phyloP scores from a whole-genome alignment of 441 rosid genomes.

The Aquilaria agallochum region DNA sequence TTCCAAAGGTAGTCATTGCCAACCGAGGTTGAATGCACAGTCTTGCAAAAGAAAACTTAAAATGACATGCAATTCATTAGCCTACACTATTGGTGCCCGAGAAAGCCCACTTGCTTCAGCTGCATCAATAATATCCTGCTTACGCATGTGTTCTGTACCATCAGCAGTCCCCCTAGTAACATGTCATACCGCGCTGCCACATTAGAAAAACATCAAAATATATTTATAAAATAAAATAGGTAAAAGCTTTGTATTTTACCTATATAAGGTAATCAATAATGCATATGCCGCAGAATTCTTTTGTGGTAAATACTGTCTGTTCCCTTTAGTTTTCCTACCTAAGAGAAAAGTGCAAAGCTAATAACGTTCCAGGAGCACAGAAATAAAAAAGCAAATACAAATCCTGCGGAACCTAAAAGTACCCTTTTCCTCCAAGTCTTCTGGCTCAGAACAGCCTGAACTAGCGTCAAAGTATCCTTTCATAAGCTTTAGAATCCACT shows the following conservation, averaged over 20 bases:
- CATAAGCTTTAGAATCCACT: slow-evolving; percentile 75
- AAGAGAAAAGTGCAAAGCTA: slow-evolving; percentile 10
- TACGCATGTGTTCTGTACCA: slow-evolving; percentile 74
- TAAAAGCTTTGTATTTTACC: slow-evolving; percentile 32
- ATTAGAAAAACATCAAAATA: slow-evolving; percentile 6
- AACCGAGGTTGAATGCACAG: not conserved
- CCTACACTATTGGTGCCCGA: slow-evolving; percentile 63
- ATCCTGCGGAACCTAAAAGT: slow-evolving; percentile 6
- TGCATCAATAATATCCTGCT: slow-evolving; percentile 88
- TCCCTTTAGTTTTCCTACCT: slow-evolving; percentile 51
- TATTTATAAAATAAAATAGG: not conserved
- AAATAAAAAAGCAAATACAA: slow-evolving; percentile 2
- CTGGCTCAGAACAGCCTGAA: slow-evolving; percentile 48
- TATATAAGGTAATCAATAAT: slow-evolving; percentile 66
- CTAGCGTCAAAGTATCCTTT: slow-evolving; percentile 54
- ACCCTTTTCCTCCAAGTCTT: slow-evolving; percentile 42
- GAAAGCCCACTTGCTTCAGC: slow-evolving; percentile 95
- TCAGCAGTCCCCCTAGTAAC: slow-evolving; percentile 47
- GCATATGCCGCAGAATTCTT: slow-evolving; percentile 86
- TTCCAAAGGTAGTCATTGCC: slow-evolving; percentile 9
- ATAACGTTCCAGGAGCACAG: slow-evolving; percentile 9
- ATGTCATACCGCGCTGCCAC: slow-evolving; percentile 12
- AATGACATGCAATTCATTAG: slow-evolving; percentile 7
- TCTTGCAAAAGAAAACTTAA: slow-evolving; percentile 2
- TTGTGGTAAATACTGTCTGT: slow-evolving; percentile 64